phyloP scores from a whole-genome alignment of 2,329 filamentous ascomycete species.

The Ilyonectria mors-panacis region DNA sequence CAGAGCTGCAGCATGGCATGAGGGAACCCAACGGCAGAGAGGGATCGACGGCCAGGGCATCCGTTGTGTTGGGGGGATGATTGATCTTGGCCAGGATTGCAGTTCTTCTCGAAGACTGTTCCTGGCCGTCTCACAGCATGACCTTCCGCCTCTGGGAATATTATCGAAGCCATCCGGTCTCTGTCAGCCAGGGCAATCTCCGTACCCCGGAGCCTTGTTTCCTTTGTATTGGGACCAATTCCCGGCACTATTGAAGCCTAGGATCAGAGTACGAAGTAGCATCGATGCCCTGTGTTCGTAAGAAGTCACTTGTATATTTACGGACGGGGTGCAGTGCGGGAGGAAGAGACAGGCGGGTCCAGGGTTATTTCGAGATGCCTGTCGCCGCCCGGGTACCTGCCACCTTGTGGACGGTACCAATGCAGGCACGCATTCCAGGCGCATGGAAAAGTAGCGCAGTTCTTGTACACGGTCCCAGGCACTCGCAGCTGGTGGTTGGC shows the following conservation, averaged over 20 bases:
- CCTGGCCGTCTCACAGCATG: constrained; percentile 37
- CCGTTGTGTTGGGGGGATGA: constrained; percentile 39
- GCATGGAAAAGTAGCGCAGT: constrained; percentile 37
- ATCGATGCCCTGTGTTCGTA: constrained; percentile 19
- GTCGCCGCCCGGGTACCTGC: constrained; percentile 38
- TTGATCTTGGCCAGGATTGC: constrained; percentile 37
- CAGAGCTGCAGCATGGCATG: constrained; percentile 6
- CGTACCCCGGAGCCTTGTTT: constrained; percentile 35
- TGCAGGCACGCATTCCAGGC: constrained; percentile 37
- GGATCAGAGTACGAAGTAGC: constrained; percentile 25
- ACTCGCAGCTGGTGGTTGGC: constrained; percentile 31
- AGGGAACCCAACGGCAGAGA: constrained; percentile 34
- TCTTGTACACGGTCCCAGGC: constrained; percentile 13
- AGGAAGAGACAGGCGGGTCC: constrained; percentile 32
- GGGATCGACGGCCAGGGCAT: constrained; percentile 48
- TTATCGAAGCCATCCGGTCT: constrained; percentile 12
- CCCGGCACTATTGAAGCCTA: constrained; percentile 34
- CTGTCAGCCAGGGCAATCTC: constrained; percentile 24
- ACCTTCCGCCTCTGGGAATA: constrained; percentile 15
- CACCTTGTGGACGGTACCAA: constrained; percentile 40
- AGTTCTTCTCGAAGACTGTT: constrained; percentile 45
- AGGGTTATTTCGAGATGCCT: constrained; percentile 40
- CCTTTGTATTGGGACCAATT: constrained; percentile 44
- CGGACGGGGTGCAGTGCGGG: constrained; percentile 26
- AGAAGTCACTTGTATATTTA: constrained; percentile 29